Evolutionary conservation across 2,329 filamentous ascomycete genomes (phyloP).

Genomic region (Lecanoromycetidae sp.): DNA sequence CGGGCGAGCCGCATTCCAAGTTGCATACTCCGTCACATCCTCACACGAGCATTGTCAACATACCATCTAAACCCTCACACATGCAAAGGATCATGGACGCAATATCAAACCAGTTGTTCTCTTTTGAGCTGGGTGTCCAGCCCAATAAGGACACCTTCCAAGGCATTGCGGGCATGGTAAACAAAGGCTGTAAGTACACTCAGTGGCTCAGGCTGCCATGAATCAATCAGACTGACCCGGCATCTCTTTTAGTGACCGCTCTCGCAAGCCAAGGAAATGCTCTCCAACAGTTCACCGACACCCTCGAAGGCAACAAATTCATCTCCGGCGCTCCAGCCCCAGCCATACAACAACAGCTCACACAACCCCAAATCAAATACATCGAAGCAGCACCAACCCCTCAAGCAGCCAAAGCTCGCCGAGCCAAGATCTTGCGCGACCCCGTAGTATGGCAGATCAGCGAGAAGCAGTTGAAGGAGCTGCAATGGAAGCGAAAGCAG

Average conservation of each 20-base stretch:
- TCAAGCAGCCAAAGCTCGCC: constrained; percentile 13
- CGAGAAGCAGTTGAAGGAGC: constrained; percentile 14
- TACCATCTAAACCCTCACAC: neutral
- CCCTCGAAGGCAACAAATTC: constrained; percentile 13
- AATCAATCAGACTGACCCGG: neutral
- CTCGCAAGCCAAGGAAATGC: constrained; percentile 13
- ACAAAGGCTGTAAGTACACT: constrained; percentile 11
- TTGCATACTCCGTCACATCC: no score
- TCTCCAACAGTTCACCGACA: constrained; percentile 12
- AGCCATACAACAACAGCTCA: constrained; percentile 10
- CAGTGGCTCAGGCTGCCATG: neutral
- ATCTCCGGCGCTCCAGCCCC: constrained; percentile 9
- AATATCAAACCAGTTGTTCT: constrained; percentile 10
- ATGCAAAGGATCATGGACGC: constrained; percentile 6
- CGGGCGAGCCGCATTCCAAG: no score
- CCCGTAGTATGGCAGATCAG: constrained; percentile 16
- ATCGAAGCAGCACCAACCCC: constrained; percentile 16
- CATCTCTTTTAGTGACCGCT: constrained; percentile 2
- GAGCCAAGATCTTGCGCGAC: constrained; percentile 10
- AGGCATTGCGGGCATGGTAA: constrained; percentile 8
- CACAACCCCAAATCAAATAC: constrained; percentile 16
- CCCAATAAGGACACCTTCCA: constrained; percentile 15
- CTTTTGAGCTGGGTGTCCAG: constrained; percentile 12
- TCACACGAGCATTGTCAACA: neutral
- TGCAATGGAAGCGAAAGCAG: constrained; percentile 16